Base-by-base conservation (phyloP, 768 basidiomycete species). In the Russula compacta region DNA sequence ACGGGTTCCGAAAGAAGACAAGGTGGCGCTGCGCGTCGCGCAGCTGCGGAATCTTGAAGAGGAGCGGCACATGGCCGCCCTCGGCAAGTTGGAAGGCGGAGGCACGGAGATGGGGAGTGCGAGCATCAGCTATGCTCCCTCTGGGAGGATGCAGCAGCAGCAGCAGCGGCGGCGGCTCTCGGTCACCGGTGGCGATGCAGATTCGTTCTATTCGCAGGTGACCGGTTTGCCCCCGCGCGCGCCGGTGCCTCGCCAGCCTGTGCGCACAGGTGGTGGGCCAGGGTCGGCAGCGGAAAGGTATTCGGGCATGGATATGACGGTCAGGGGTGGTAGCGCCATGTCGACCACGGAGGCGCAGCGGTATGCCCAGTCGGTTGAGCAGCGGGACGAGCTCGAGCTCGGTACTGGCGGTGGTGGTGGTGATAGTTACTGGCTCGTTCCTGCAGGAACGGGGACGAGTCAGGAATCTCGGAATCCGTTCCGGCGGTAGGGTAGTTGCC, bases 201-300 rank as follows among this genome's bases (percentile, higher is more conserved):
- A 72, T 17, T 85, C 83, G 47, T 68, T 91, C 42, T 92, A 85
- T 71, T 83, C 87, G 59, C 81, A 86, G 70, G 69, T 83, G 52
- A 91, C 86, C 10, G 87, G 89, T 19, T 68, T 76, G 39, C 82
- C 82, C 63, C 79, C 81, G 36, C 75, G 74, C 32, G 80, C 76
- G 44, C 84, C 89, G 6, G 85, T 89, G 67, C 82, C 87, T n/a
- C 79, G 87, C n/a, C 81, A 85, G 71, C 86, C 88, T 19, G 77
- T 88, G 64, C 75, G 75, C 62, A 52, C 72, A 43, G 59, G 63
- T 8, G 6, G 21, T 2, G 51, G 57, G 15, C 74, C 78, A 35
- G 69, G 75, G 38, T 67, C 78, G 1, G 12, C n/a, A 3, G 3
- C 19, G 43, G n/a, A 17, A 61, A 74, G 81, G 56, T 79, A 81